Evolutionary conservation across 352 stramenopile species (phyloP).

Genomic region (Globisporangium spinosum): DNA sequence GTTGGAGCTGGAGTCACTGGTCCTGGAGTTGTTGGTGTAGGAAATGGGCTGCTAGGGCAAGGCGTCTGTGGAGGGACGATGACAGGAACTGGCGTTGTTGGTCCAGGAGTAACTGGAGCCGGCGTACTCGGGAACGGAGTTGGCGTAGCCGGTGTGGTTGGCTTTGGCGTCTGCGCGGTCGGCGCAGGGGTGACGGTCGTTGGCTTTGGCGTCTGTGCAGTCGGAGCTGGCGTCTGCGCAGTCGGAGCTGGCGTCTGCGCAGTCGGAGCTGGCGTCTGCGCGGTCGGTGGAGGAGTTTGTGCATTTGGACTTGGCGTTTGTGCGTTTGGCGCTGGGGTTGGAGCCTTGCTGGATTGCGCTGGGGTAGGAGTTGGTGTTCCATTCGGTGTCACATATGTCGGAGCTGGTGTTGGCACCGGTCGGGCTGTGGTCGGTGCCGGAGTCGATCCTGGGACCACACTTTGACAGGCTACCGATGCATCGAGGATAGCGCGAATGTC

Average conservation of each 20-base stretch:
- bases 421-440: neutral
- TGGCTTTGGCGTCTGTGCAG: neutral
- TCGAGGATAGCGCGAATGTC: slow-evolving; percentile 8
- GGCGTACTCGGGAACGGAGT: too few species aligned
- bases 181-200: neutral
- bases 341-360: neutral
- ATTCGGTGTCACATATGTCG: neutral
- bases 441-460: neutral
- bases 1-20: neutral
- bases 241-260: neutral
- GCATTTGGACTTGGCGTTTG: neutral
- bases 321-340: neutral
- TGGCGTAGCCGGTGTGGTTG: too few species aligned
- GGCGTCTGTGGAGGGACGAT: neutral
- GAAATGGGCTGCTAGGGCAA: neutral
- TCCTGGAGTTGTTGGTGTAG: too few species aligned
- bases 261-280: neutral
- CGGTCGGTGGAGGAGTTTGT: neutral
- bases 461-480: slow-evolving; percentile 7
- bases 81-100: too few species aligned
- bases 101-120: neutral
- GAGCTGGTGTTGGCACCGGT: neutral
- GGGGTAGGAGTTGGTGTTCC: neutral
- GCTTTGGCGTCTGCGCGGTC: neutral
- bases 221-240: neutral